phyloP scores from a whole-genome alignment of 495 filamentous ascomycete species.

The Pseudoneurospora amorphoporcata region DNA sequence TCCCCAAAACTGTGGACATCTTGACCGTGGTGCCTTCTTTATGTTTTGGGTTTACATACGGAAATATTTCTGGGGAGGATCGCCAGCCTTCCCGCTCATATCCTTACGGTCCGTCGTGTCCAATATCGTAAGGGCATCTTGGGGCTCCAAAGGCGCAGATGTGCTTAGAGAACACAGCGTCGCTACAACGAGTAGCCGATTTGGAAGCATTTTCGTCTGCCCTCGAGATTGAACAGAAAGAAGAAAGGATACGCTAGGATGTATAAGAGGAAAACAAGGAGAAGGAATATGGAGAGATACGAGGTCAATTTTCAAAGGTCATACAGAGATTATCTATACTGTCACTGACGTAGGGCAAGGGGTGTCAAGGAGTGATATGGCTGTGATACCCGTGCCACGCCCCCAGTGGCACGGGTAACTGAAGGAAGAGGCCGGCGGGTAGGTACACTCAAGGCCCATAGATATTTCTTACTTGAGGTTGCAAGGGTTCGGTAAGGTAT shows the following conservation, averaged over 20 bases:
- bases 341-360: background rate
- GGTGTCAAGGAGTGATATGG: background rate
- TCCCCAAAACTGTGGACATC: background rate
- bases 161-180: background rate
- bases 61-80: constrained; percentile 49
- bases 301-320: background rate
- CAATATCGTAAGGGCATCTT: background rate
- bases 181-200: background rate
- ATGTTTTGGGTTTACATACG: constrained; percentile 31
- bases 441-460: background rate
- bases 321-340: background rate
- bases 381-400: background rate
- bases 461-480: background rate
- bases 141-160: background rate
- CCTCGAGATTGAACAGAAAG: background rate
- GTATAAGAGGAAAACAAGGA: background rate
- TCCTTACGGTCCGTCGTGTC: constrained; percentile 21
- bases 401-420: background rate
- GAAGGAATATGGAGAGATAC: background rate
- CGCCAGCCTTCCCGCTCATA: constrained; percentile 34
- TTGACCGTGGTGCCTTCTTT: background rate
- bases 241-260: background rate
- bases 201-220: background rate
- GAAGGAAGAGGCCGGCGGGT: background rate
- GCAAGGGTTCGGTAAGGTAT: background rate